Evolutionary conservation across 371 early-diverging fungal species (phyloP).

Genomic region (Apophysomyces elegans): DNA sequence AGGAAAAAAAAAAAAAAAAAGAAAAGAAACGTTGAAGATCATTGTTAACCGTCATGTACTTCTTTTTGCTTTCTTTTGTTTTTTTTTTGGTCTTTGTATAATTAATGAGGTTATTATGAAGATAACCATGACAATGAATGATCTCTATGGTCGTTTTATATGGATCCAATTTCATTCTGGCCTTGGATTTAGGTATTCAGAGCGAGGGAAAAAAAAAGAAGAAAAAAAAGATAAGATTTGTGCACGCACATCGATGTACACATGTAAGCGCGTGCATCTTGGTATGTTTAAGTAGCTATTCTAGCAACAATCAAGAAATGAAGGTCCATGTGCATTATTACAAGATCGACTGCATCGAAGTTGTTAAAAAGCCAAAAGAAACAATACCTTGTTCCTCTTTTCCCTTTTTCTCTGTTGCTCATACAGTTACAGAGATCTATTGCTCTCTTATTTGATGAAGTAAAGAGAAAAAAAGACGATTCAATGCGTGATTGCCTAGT

Average conservation of each 20-base stretch:
- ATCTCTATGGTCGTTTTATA: too few species aligned
- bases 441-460: not conserved
- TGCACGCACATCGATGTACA: too few species aligned
- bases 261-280: too few species aligned
- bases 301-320: not conserved
- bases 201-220: too few species aligned
- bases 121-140: too few species aligned
- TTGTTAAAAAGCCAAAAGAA: not conserved
- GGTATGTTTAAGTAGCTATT: too few species aligned
- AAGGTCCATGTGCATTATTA: not conserved
- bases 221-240: too few species aligned
- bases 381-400: not conserved
- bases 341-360: conserved; percentile 1
- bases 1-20: not conserved
- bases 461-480: not conserved
- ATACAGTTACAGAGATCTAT: not conserved
- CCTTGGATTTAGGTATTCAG: too few species aligned
- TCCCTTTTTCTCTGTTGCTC: not conserved
- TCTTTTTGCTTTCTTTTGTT: not conserved
- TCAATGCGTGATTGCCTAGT: too few species aligned
- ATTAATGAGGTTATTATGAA: not conserved
- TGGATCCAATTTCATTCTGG: too few species aligned
- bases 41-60: not conserved
- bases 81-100: not conserved
- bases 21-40: not conserved